phyloP scores from a whole-genome alignment of 306 rosid species.

The Mimosa pudica region DNA sequence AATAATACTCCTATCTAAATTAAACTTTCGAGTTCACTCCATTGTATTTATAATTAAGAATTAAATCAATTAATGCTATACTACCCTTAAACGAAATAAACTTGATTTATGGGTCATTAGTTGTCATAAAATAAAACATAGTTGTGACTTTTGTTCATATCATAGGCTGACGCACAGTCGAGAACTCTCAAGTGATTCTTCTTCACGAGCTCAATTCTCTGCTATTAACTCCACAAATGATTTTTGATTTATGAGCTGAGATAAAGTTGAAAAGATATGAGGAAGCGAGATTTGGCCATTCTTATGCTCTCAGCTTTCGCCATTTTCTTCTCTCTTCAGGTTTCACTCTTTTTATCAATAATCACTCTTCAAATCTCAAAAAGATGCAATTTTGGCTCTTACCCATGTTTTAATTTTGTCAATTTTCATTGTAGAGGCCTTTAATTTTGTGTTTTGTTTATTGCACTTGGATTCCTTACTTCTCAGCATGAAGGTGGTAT shows the following conservation, averaged over 20 bases:
- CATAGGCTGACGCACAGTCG: not conserved
- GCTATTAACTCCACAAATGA: not conserved
- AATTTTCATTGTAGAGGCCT: constrained; percentile 18
- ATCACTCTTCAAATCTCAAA: not conserved
- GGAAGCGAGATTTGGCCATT: constrained; percentile 99
- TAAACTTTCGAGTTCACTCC: too few species aligned
- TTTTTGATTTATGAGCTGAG: constrained; percentile 11
- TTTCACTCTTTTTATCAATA: constrained; percentile 7
- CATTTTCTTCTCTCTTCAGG: constrained; percentile 97
- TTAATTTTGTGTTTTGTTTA: constrained; percentile 9
- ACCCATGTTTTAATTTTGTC: constrained; percentile 2
- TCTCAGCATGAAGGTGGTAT: constrained; percentile 92
- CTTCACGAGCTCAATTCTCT: not conserved
- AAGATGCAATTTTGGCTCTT: not conserved
- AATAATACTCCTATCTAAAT: too few species aligned
- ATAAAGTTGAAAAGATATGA: constrained; percentile 47
- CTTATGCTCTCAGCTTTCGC: constrained; percentile 99
- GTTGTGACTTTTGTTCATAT: not conserved
- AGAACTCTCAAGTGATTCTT: not conserved
- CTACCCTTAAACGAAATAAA: not conserved
- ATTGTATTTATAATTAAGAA: too few species aligned
- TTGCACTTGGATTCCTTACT: constrained; percentile 4
- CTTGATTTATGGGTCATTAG: not conserved
- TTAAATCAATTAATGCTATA: too few species aligned
- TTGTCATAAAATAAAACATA: not conserved